A percentile compares a stretch with the other conserved stretches of the same genome.
phyloP scores from a whole-genome alignment of 73 alveolate genomes.

The Uronychia setigera region DNA sequence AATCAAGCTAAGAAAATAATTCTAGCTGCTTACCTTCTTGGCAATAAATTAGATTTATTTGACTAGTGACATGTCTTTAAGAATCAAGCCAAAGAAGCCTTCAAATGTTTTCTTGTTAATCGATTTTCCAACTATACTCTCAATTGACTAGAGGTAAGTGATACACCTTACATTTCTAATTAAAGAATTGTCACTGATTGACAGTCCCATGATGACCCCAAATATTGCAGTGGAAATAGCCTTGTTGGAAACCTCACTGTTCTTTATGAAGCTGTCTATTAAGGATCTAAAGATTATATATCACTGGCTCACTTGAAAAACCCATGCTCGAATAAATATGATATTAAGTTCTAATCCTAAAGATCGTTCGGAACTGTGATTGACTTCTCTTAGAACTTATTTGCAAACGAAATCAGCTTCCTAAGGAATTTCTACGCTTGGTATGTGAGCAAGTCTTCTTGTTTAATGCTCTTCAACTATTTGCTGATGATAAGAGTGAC shows the following conservation, averaged over 20 bases:
- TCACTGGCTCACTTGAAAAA: constrained; percentile 16
- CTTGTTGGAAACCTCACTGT: neutral
- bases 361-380: neutral
- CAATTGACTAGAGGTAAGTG: neutral
- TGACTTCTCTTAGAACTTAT: neutral
- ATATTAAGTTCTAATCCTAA: neutral
- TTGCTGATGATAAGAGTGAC: too few species aligned
- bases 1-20: too few species aligned
- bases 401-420: neutral
- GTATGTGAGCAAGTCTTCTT: neutral
- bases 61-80: constrained; percentile 10
- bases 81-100: constrained; percentile 20
- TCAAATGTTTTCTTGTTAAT: neutral
- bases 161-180: neutral
- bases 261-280: neutral
- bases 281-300: neutral
- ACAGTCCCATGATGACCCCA: constrained; percentile 23
- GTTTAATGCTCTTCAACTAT: too few species aligned
- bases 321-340: constrained; percentile 16
- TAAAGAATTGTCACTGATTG: neutral
- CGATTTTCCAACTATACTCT: neutral
- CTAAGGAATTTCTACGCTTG: neutral
- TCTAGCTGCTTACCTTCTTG: too few species aligned
- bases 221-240: constrained; percentile 10
- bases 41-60: constrained; percentile 9